A percentile compares a stretch with the other conserved stretches of the same genome.
Evolutionary conservation across 2,329 filamentous ascomycete species (phyloP).

Genomic region (Ceratocystis papillata): DNA sequence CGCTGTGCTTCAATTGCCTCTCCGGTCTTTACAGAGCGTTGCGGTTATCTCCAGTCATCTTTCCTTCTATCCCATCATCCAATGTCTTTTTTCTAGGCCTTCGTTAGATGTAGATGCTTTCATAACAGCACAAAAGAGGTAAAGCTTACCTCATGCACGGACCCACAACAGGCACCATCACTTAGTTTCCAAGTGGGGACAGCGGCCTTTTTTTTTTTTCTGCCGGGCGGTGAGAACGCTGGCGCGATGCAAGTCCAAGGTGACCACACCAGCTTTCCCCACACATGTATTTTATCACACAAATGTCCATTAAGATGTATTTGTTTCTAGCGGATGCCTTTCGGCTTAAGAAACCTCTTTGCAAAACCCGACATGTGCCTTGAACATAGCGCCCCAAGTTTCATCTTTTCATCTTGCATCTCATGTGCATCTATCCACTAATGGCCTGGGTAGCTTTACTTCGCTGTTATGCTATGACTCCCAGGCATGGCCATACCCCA

Average conservation of each 20-base stretch:
- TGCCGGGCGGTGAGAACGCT: neutral
- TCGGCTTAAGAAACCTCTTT: no score
- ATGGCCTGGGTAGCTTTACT: neutral
- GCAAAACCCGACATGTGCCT: no score
- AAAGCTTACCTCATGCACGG: neutral
- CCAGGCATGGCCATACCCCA: neutral
- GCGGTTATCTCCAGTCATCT: neutral
- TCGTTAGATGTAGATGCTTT: neutral
- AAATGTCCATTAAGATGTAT: neutral
- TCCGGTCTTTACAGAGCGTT: neutral
- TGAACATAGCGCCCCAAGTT: neutral
- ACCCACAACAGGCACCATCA: neutral
- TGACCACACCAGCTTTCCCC: neutral
- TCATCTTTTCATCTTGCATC: neutral
- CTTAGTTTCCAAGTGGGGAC: neutral
- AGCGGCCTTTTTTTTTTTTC: conserved; percentile 8
- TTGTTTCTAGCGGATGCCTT: neutral
- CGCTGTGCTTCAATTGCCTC: neutral
- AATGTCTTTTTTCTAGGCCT: neutral
- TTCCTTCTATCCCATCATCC: neutral
- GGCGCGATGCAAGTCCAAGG: neutral
- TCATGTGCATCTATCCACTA: neutral
- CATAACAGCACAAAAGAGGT: conserved; percentile 4
- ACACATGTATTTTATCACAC: neutral
- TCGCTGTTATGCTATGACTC: neutral